phyloP scores from a whole-genome alignment of 257 asterid genomes.

The Solanum microdontum region DNA sequence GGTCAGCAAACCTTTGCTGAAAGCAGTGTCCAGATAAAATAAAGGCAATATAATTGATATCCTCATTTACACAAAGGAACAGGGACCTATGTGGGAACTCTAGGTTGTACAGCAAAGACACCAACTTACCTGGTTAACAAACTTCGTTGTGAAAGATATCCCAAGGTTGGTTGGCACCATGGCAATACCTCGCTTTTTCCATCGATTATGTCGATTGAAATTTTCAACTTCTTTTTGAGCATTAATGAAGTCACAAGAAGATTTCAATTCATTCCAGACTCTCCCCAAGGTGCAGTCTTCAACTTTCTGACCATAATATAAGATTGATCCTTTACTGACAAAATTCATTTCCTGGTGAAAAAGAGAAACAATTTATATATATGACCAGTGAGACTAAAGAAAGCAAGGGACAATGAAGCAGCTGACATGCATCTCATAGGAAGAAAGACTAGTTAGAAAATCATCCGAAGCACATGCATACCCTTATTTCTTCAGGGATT shows the following conservation, averaged over 20 bases:
- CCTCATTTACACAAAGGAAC: background rate
- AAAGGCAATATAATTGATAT: background rate
- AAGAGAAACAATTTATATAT: background rate
- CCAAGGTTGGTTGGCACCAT: constrained; percentile 89
- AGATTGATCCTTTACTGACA: constrained; percentile 70
- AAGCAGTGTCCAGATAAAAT: background rate
- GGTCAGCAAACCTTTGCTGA: background rate
- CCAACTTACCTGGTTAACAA: constrained; percentile 79
- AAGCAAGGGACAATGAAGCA: background rate
- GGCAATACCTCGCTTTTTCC: constrained; percentile 88
- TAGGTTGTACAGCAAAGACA: background rate
- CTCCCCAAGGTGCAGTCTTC: constrained; percentile 59
- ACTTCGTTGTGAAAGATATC: constrained; percentile 79
- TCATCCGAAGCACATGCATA: constrained; percentile 12
- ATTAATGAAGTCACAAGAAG: constrained; percentile 34
- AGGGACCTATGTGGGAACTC: background rate
- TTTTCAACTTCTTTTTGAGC: constrained; percentile 57
- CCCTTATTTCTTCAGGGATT: constrained; percentile 88
- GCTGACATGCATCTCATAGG: background rate
- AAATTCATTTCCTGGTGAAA: constrained; percentile 72
- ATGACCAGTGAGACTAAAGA: background rate
- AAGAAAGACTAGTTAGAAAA: background rate
- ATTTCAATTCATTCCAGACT: constrained; percentile 72
- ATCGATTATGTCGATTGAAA: constrained; percentile 63
- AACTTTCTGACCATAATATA: constrained; percentile 72